Conservation (phyloP, 352 stramenopile genomes). For the Pythium biforme region DNA sequence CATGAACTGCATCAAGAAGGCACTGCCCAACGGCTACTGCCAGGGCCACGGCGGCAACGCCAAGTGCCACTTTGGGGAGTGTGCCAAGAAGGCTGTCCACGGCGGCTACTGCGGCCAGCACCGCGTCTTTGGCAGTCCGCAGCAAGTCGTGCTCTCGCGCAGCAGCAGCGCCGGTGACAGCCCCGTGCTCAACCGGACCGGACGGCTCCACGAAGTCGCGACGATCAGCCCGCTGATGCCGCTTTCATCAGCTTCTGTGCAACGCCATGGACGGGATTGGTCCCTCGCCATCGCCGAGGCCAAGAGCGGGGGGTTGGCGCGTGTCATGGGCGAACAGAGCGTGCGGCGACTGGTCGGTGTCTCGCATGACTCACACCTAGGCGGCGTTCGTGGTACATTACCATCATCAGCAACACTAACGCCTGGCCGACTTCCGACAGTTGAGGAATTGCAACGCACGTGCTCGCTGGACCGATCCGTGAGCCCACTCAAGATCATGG, state of each 20-base stretch:
- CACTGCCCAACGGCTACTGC: slow-evolving; percentile 50
- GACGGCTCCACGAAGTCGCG: background rate
- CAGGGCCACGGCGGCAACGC: slow-evolving; percentile 45
- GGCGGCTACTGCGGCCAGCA: slow-evolving; percentile 41
- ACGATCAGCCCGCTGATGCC: slow-evolving; percentile 21
- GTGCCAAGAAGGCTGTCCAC: slow-evolving; percentile 38
- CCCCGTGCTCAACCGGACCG: background rate
- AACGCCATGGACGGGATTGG: slow-evolving; percentile 12
- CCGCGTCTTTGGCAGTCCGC: slow-evolving; percentile 17
- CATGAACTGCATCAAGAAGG: slow-evolving; percentile 44
- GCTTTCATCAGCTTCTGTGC: no score
- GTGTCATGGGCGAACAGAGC: background rate
- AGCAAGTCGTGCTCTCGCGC: slow-evolving; percentile 1
- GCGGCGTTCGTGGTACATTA: background rate
- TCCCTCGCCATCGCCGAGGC: slow-evolving; percentile 15
- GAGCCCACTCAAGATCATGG: background rate
- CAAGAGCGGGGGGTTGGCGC: background rate
- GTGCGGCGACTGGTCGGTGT: background rate
- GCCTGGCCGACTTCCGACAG: slow-evolving; percentile 8
- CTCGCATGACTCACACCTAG: background rate
- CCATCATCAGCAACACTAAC: background rate
- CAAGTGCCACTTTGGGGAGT: slow-evolving; percentile 29
- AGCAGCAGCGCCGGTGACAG: background rate
- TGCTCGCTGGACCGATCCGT: background rate
- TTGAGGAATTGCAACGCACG: slow-evolving; percentile 8